Evolutionary conservation across 1,139 yeast genomes (phyloP).

Genomic region (Nakaseomyces nivariensis): DNA sequence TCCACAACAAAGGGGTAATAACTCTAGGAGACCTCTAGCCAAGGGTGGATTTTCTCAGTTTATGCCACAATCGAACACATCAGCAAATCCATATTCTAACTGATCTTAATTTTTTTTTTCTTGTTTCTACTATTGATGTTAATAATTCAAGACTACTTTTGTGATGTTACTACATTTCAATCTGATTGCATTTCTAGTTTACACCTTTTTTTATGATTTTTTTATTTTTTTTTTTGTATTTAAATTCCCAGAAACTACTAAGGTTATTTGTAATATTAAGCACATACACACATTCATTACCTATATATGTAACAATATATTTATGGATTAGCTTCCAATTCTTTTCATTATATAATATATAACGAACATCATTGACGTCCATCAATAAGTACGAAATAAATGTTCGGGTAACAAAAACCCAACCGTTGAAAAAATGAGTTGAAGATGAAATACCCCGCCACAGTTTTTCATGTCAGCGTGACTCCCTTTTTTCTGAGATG

Average conservation of each 20-base stretch:
- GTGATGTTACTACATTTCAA: neutral
- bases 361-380: too few relatives aligned
- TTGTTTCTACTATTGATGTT: neutral
- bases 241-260: too few relatives aligned
- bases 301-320: too few relatives aligned
- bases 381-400: too few relatives aligned
- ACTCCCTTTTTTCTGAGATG: too few relatives aligned
- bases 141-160: neutral
- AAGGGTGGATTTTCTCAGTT: slow-evolving; percentile 24
- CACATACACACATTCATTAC: too few relatives aligned
- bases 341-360: too few relatives aligned
- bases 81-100: slow-evolving; percentile 9
- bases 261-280: too few relatives aligned
- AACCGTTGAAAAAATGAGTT: neutral
- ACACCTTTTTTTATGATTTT: too few relatives aligned
- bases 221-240: too few relatives aligned
- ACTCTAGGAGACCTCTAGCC: slow-evolving; percentile 1
- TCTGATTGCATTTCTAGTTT: too few relatives aligned
- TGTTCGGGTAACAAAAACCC: neutral
- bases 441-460: neutral
- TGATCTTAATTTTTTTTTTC: neutral
- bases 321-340: too few relatives aligned
- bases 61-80: slow-evolving; percentile 18
- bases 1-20: neutral
- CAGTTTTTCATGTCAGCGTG: neutral